Base-by-base conservation (phyloP, 306 rosid genomes). In the Oemleria cerasiformis region DNA sequence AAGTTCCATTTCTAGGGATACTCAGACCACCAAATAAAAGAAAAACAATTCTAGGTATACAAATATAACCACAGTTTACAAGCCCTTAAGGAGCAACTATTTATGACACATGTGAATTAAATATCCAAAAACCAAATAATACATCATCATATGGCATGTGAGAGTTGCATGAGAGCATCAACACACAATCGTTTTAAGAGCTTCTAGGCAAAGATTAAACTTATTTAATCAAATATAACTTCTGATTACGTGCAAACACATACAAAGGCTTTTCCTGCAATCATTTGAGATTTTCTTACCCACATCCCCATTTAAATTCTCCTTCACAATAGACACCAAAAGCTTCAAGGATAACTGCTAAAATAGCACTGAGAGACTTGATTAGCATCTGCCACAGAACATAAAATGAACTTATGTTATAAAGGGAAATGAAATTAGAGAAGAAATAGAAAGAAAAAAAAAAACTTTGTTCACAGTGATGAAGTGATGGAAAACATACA, bases 311-410 rank as follows among this genome's bases (percentile, higher is more conserved):
- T 78, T 89, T 84, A 79, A 95, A 95, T 78, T 95, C 97, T 69
- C 99, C 99, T 60, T 95, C 99, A 72, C 99, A 95, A 77, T 95
- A 95, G 73, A 83, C 82, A 57, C 85, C 90, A 72, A 91, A 88
- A 71, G 97, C 92, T 88, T 95, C 97, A 75, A 95, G 96, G 57
- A 95, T 80, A 30, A 95, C 96, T 0, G 97, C 99, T 67, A 78
- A 44, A 78, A 95, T 73, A 75, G 97, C 96, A 73, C 79, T 84
- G 63, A 95, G 79, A 70, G 96, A 77, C 88, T 95, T 95, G 70
- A 89, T 89, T 58, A 95, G 69, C 99, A 91, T 95, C 99, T 94
- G 99, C 74, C 79, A 74, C 65, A 55, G 58, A 56, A 80, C 68
- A 79, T 49, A 42, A 77, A 54, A 43, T 67, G 67, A 74, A 67